Evolutionary conservation across 2,329 filamentous ascomycete species (phyloP).

Genomic region (Colletotrichum sp.): DNA sequence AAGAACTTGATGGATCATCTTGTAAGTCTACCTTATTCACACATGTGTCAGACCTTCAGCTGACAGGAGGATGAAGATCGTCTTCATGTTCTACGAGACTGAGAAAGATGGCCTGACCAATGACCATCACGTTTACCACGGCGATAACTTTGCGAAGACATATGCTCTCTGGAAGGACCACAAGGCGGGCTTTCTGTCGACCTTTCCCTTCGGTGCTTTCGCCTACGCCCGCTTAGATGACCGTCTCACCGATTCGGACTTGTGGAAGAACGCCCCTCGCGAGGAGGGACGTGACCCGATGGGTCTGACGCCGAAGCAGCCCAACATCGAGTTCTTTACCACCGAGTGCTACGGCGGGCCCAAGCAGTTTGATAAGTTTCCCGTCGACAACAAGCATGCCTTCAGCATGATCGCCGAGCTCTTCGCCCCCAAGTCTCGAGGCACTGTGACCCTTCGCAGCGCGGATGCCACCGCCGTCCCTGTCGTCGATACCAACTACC

Average conservation of each 20-base stretch:
- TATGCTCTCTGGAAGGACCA: conserved; percentile 61
- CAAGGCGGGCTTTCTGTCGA: conserved; percentile 61
- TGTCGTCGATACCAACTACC: conserved; percentile 61
- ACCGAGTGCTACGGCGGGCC: conserved; percentile 67
- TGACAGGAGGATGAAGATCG: conserved; percentile 37
- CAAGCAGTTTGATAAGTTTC: conserved; percentile 59
- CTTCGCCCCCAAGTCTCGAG: conserved; percentile 61
- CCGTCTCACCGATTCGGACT: conserved; percentile 54
- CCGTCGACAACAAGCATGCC: conserved; percentile 54
- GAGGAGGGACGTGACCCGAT: conserved; percentile 63
- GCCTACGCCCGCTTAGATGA: conserved; percentile 66
- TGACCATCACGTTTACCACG: conserved; percentile 58
- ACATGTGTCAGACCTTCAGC: neutral
- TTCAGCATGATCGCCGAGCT: conserved; percentile 64
- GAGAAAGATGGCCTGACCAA: conserved; percentile 55
- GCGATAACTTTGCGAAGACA: conserved; percentile 52
- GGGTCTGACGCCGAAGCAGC: conserved; percentile 59
- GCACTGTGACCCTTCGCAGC: conserved; percentile 55
- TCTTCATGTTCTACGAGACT: conserved; percentile 66
- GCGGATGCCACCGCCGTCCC: conserved; percentile 55
- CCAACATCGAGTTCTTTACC: conserved; percentile 66
- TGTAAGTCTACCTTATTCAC: conserved; percentile 28
- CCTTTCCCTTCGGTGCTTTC: conserved; percentile 67
- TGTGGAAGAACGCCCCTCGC: conserved; percentile 57
- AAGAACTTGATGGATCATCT: conserved; percentile 56